Evolutionary conservation across 23 red algal species (phyloP).

Genomic region (Gracilaria gracilis): DNA sequence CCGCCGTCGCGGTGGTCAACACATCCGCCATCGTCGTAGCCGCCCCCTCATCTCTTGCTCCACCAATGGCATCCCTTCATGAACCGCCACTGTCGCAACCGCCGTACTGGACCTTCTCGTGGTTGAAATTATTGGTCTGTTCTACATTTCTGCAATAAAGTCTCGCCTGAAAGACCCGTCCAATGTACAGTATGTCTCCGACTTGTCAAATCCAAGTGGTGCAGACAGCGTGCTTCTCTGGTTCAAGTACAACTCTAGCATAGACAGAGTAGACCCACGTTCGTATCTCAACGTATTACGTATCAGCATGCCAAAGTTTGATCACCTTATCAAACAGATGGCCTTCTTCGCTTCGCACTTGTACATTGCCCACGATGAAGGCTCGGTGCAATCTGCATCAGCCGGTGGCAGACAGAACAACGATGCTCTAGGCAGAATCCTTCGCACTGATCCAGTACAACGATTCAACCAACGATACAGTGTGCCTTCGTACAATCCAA

Average conservation of each 20-base stretch:
- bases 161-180: background rate
- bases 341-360: slow-evolving; percentile 29
- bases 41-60: too few species aligned
- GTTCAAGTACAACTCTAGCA: slow-evolving; percentile 13
- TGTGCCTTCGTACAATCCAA: slow-evolving; percentile 24
- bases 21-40: too few species aligned
- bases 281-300: slow-evolving; percentile 43
- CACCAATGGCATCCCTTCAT: too few species aligned
- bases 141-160: slow-evolving; percentile 54
- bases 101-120: too few species aligned
- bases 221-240: slow-evolving; percentile 47
- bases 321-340: slow-evolving; percentile 67
- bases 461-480: background rate
- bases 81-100: too few species aligned
- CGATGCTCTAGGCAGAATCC: slow-evolving; percentile 53
- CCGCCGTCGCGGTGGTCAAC: too few species aligned
- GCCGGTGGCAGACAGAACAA: slow-evolving; percentile 57
- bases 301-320: slow-evolving; percentile 45
- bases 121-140: slow-evolving; percentile 17
- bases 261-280: background rate
- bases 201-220: slow-evolving; percentile 13
- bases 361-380: slow-evolving; percentile 49
- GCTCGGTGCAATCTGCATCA: slow-evolving; percentile 54
- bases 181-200: slow-evolving; percentile 40
- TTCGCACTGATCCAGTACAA: slow-evolving; percentile 48